A percentile compares a stretch with the other conserved stretches of the same genome.
These are phyloP conservation scores for Russula sp. DNA, from an alignment of 768 basidiomycete species.

Conservation along the genomic window DNA sequence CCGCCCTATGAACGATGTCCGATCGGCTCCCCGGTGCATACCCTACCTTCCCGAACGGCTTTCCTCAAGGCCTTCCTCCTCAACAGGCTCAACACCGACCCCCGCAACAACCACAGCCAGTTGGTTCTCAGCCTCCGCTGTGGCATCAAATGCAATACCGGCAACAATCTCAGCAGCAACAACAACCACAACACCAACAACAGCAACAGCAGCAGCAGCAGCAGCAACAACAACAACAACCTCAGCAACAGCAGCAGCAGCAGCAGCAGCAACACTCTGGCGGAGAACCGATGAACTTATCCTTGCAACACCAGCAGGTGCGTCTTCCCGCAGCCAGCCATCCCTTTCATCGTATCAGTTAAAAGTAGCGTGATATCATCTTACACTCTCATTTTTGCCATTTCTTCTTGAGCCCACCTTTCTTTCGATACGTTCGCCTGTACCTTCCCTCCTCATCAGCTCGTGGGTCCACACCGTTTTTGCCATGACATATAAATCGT, in stretches of 20 bases:
- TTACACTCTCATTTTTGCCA: background rate
- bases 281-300: slow-evolving; percentile 4
- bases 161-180: slow-evolving; percentile 14
- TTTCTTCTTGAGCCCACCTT: background rate
- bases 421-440: background rate
- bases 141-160: slow-evolving; percentile 13
- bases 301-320: slow-evolving; percentile 13
- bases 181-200: slow-evolving; percentile 10
- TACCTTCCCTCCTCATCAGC: slow-evolving; percentile 10
- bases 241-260: slow-evolving; percentile 9
- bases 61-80: slow-evolving; percentile 6
- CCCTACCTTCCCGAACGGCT: slow-evolving; percentile 15
- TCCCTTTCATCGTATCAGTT: background rate
- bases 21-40: slow-evolving; percentile 21
- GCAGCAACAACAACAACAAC: slow-evolving; percentile 10
- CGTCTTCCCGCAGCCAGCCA: background rate
- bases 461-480: slow-evolving; percentile 13
- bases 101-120: slow-evolving; percentile 11
- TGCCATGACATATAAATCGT: slow-evolving; percentile 15
- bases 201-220: slow-evolving; percentile 12
- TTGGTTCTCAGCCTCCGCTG: slow-evolving; percentile 16
- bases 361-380: background rate
- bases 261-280: slow-evolving; percentile 10
- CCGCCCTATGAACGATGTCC: slow-evolving; percentile 22
- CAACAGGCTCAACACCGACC: slow-evolving; percentile 19